phyloP scores from a whole-genome alignment of 257 asterid genomes.

The Dorcoceras hygrometricum region DNA sequence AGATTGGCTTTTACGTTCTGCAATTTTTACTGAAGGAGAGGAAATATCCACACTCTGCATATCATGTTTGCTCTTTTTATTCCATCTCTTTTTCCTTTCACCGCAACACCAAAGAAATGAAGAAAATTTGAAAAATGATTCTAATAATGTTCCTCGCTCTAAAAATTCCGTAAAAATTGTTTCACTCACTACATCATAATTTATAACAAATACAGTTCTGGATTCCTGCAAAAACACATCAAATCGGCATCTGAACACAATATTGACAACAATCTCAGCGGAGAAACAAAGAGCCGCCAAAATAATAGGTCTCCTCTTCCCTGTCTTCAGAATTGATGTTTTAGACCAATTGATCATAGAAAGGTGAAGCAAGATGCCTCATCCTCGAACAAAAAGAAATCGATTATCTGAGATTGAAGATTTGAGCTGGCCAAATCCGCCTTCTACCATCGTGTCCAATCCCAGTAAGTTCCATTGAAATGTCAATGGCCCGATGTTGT shows the following conservation, averaged over 20 bases:
- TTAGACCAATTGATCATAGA: background rate
- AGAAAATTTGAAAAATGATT: too few relatives aligned
- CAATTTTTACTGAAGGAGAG: too few relatives aligned
- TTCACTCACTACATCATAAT: too few relatives aligned
- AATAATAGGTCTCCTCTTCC: background rate
- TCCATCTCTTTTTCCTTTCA: too few relatives aligned
- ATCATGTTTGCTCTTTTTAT: background rate
- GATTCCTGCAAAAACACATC: too few relatives aligned
- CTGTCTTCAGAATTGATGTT: background rate
- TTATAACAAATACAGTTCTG: too few relatives aligned
- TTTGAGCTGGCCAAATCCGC: constrained; percentile 65
- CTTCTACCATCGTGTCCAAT: constrained; percentile 45
- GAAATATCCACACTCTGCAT: background rate
- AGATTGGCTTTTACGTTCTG: constrained; percentile 21
- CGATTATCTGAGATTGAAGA: constrained; percentile 47
- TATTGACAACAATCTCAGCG: too few relatives aligned
- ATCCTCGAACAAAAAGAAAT: background rate
- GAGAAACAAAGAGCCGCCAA: too few relatives aligned
- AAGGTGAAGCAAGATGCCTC: background rate
- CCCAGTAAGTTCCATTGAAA: constrained; percentile 77
- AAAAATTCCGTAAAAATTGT: too few relatives aligned
- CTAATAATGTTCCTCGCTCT: too few relatives aligned
- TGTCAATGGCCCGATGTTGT: constrained; percentile 86
- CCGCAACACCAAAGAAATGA: too few relatives aligned
- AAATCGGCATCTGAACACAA: too few relatives aligned